Conservation (phyloP, 2,329 filamentous ascomycete genomes). For the Epichloe festucae region DNA sequence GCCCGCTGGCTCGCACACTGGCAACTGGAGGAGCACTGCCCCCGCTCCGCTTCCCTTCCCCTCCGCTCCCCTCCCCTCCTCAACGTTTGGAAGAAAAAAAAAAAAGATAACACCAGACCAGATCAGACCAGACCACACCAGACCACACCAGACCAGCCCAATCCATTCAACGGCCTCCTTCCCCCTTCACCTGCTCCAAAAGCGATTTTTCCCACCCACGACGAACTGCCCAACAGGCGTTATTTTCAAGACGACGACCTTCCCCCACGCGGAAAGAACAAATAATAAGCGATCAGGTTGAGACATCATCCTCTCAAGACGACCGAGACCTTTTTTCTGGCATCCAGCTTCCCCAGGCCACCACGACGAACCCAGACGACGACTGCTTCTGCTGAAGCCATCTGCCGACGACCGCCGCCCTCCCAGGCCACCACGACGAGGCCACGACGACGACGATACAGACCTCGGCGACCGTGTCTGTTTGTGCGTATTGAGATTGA, state of each 20-base stretch:
- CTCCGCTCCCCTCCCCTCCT: background rate
- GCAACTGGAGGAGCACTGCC: background rate
- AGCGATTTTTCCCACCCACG: constrained; percentile 1
- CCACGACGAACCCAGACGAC: background rate
- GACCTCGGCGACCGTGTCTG: constrained; percentile 6
- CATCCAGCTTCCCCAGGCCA: background rate
- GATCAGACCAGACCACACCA: too few relatives aligned
- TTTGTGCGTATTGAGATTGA: background rate
- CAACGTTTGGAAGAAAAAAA: background rate
- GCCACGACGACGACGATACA: constrained; percentile 20
- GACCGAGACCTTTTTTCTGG: constrained; percentile 5
- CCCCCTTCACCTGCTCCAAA: constrained; percentile 4
- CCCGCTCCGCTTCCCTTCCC: background rate
- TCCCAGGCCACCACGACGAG: constrained; percentile 20
- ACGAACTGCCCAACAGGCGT: constrained; percentile 5
- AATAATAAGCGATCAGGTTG: background rate
- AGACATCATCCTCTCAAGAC: constrained; percentile 1
- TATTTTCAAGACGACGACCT: background rate
- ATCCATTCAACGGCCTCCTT: background rate
- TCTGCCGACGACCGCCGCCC: constrained; percentile 17
- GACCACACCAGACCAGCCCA: background rate
- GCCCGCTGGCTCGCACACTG: background rate
- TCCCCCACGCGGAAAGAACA: background rate
- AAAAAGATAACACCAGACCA: constrained; percentile 3
- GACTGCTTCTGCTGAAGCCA: constrained; percentile 8